These are phyloP conservation scores for Hypoxylon sp. DNA, from an alignment of 2,329 filamentous ascomycete species.

Conservation along the genomic window DNA sequence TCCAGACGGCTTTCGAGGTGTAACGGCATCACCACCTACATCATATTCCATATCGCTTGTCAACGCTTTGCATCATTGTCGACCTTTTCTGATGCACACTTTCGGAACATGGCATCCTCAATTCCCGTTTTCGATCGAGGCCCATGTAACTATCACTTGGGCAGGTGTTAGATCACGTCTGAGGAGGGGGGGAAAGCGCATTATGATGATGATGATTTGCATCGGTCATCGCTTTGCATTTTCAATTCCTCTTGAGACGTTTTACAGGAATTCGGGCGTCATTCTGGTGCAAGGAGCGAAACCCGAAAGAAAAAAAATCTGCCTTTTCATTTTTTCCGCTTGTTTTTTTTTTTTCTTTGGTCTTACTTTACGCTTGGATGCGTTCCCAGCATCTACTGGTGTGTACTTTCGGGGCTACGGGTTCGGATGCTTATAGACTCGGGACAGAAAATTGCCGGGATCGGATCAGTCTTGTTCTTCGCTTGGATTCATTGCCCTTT, in stretches of 20 bases:
- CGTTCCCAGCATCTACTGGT: conserved; percentile 24
- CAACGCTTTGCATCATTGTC: conserved; percentile 31
- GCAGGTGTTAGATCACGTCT: conserved; percentile 16
- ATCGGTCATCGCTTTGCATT: conserved; percentile 35
- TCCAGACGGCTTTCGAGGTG: conserved; percentile 17
- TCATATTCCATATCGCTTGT: conserved; percentile 37
- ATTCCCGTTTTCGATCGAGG: conserved; percentile 28
- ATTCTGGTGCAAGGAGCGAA: conserved; percentile 4
- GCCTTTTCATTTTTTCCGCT: not conserved
- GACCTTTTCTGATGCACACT: conserved; percentile 28
- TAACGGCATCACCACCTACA: conserved; percentile 41
- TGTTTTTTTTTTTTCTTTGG: not conserved
- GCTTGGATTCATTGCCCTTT: not conserved
- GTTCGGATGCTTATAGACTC: conserved; percentile 32
- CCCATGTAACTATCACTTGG: conserved; percentile 26
- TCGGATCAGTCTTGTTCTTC: conserved; percentile 26
- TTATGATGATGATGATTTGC: conserved; percentile 36
- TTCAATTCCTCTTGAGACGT: conserved; percentile 7
- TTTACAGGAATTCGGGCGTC: conserved; percentile 20
- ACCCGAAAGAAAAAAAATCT: conserved; percentile 7
- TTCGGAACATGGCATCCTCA: conserved; percentile 26
- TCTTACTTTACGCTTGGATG: too few species aligned
- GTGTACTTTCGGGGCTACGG: conserved; percentile 10
- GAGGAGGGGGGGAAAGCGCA: conserved; percentile 16
- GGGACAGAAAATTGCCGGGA: conserved; percentile 29